Evolutionary conservation across 805 yeast species (phyloP), one percentile per base, ranked within the genome.

Genomic region (Yamadazyma philogaea): DNA sequence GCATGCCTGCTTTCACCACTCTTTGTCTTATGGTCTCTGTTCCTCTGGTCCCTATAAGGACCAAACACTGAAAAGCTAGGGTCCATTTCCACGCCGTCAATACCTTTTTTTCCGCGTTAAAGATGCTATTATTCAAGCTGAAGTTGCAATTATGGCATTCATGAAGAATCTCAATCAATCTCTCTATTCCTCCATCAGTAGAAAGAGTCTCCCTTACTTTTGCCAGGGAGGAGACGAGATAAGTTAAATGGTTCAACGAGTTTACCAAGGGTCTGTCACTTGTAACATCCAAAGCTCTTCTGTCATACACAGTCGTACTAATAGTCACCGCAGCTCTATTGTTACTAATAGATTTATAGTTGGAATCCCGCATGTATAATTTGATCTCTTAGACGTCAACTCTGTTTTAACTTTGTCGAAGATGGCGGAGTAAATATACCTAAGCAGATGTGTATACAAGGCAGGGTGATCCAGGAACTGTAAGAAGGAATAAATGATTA

Each of bases 71-170:
- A 57, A 93, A 81, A 0, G 97, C 87, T 42, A 91, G 68, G 5
- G 96, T 87, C 99, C 99, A 91, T 66, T 91, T 91, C 96, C 96
- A 91, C 0, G 95, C 90, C n/a, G 84, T 72, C 49, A 87, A 70
- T 19, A 81, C 75, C 46, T 67, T 70, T 48, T 57, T 62, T 44
- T 70, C 75, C 37, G 61, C 57, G 46, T 63, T 64, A 48, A 63
- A 60, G 22, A 63, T 59, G 44, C 52, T 59, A 39, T 64, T 70
- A 35, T 43, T 51, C 26, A 55, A 44, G 45, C 55, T 59, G 45
- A 54, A 61, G 6, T 63, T 57, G 34, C 60, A 50, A 50, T 63
- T 64, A 48, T 77, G 79, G 57, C 96, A 90, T 53, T 85, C 95
- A 57, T 87, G 86, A 42, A 91, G 67, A 24, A 91, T 91, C 42